Base-by-base conservation (phyloP, 495 filamentous ascomycete genomes). In the Tuber magnatum region DNA sequence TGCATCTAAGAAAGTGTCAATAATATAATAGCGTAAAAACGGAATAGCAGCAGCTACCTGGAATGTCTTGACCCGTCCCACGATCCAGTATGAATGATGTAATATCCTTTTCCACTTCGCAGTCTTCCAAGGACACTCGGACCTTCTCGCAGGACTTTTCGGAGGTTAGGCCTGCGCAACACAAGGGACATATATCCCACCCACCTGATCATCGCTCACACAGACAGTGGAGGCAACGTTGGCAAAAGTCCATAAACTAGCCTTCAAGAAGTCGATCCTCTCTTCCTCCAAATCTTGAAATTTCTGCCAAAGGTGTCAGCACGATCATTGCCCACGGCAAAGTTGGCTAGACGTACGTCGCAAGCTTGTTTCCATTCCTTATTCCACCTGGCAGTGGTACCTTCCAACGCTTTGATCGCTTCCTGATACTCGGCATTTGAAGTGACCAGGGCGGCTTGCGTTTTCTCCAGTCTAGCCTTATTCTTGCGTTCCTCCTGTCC, bases 261-360 rank as follows among this genome's bases (percentile, higher is more conserved):
- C 94, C 86, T 98, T 99, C 74, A 92, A 92, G 82, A 96, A 98
- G 82, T 99, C 96, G 42, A 99, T 87, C 65, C 96, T 87, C 85
- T 99, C 96, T 83, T 98, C 96, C 84, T 99, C 96, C 16, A 99
- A 89, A 81, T 99, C 96, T 89, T 99, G 96, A 84, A 99, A 99
- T 88, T 97, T 98, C 89, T 91, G 78, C 14, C 38, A 69, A 68
- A 40, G 24, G 69, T 61, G 74, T 80, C 56, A 82, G 75, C 71
- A 75, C 20, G 72, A 48, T 65, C 56, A 39, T 48, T 56, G 18
- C 41, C 35, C 42, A 51, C n/a, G 5, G 40, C 20, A 44, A 40
- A 40, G 24, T 39, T 46, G 69, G 22, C 73, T 43, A 38, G 28
- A 83, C 88, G 68, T 81, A 91, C 89, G 82, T 99, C 96, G 82